Conservation (phyloP, 306 rosid genomes). For the Prunus kanzakura region DNA sequence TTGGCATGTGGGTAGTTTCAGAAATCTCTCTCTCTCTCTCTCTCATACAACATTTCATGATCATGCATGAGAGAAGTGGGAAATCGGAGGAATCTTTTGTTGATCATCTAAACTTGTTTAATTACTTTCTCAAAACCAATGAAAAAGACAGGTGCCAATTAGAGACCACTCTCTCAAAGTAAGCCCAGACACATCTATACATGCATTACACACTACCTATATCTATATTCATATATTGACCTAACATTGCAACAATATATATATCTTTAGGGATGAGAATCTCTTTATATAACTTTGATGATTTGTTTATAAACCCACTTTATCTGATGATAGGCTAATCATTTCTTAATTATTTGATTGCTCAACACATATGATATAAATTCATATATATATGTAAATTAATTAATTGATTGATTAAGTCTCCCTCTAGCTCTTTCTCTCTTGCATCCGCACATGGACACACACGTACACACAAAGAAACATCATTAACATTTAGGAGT, state of each 20-base stretch:
- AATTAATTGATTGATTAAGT: not conserved
- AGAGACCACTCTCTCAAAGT: conserved; percentile 34
- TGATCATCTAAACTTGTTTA: conserved; percentile 15
- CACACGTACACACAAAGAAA: not conserved
- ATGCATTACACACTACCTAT: not conserved
- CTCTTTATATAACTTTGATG: conserved; percentile 15
- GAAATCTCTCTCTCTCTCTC: not conserved
- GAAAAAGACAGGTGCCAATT: conserved; percentile 30
- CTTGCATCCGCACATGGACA: not conserved
- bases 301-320: conserved; percentile 26
- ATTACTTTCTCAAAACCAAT: conserved; percentile 32
- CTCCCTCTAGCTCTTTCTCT: conserved; percentile 17
- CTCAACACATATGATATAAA: not conserved
- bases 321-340: conserved; percentile 37
- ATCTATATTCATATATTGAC: not conserved
- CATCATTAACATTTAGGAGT: not conserved
- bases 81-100: conserved; percentile 51
- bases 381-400: no score
- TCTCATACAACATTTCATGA: not conserved
- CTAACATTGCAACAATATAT: conserved; percentile 7
- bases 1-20: not conserved
- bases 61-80: conserved; percentile 22
- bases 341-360: conserved; percentile 7
- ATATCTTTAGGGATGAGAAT: conserved; percentile 1
- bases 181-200: conserved; percentile 18